Evolutionary conservation across 2,329 filamentous ascomycete species (phyloP).

Genomic region (Phyllosticta citribraziliensis): DNA sequence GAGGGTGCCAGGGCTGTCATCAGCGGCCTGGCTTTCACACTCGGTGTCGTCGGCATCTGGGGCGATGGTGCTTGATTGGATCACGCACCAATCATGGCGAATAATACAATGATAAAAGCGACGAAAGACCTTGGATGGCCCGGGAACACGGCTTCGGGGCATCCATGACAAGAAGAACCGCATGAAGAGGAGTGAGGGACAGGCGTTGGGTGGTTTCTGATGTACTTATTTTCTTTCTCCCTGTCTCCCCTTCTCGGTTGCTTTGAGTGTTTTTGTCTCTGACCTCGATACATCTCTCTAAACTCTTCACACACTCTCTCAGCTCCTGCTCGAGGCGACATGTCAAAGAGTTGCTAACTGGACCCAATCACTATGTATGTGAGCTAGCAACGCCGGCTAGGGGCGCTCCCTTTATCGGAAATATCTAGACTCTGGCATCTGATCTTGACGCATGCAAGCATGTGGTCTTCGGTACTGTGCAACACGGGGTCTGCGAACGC

Average conservation of each 20-base stretch:
- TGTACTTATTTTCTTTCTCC: neutral
- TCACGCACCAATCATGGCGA: neutral
- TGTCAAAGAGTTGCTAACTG: neutral
- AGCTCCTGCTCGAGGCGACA: neutral
- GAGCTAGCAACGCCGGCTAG: neutral
- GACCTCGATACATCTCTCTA: neutral
- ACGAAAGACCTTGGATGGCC: neutral
- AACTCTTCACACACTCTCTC: neutral
- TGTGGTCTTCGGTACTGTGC: neutral
- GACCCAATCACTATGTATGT: neutral
- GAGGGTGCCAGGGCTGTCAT: conserved; percentile 35
- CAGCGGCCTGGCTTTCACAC: conserved; percentile 34
- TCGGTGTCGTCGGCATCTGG: conserved; percentile 41
- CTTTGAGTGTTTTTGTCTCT: neutral
- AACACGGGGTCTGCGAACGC: neutral
- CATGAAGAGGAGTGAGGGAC: neutral
- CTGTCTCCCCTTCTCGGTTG: neutral
- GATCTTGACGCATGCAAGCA: neutral
- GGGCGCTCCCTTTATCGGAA: neutral
- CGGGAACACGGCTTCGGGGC: neutral
- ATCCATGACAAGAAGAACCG: neutral
- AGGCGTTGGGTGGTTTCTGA: neutral
- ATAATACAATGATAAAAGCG: neutral
- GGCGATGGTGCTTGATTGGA: conserved; percentile 31
- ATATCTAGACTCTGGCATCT: neutral